Evolutionary conservation across 2,329 filamentous ascomycete genomes (phyloP), one percentile per base, ranked within the genome.

Genomic region (Exophiala xenobiotica): DNA sequence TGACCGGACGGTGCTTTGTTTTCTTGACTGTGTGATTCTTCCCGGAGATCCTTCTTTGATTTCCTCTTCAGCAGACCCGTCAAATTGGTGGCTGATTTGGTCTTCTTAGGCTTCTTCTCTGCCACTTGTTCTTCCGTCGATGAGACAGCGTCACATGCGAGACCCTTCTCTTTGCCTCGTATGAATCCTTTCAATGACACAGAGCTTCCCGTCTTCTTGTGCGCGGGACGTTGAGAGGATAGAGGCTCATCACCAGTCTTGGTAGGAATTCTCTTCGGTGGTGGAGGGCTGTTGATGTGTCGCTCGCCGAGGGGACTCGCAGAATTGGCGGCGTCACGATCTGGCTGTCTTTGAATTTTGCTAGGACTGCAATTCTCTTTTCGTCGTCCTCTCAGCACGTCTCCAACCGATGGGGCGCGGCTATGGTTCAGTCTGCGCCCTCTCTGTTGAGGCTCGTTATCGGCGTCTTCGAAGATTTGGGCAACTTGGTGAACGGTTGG

Each of bases 41-140:
- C 79, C 56, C 81, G 79, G 19, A 86, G 70, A 58, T 82, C 85
- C 64, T 85, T 88, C 46, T 84, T 78, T 7, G 88, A 90, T 66
- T 86, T 90, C 50, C 86, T 85, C 50, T 83, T 83, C 45, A 96
- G 79, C 48, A 96, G 79, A 3, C 79, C 83, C 0, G 83, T 82
- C n/a, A 97, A 77, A 66, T 90, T 95, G 24, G 87, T 87, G 3
- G 87, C 80, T 0, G 91, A 95, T 69, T 92, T 95, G 29, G 81
- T 81, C 74, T 92, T 95, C 68, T 82, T 83, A 3, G 76, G 74
- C 50, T 73, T 78, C 46, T 61, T 65, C 22, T 66, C 65, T n/a
- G 71, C 67, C 29, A 63, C 59, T 9, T 61, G 50, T 63, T 65
- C 51, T 61, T 69, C 62, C 49, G 68, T 50, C 44, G 62, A 64